Percentiles rank a stretch among this genome's conserved stretches.
Conservation (phyloP, 352 stramenopile genomes). For the Phytopythium cucurbitacearum region DNA sequence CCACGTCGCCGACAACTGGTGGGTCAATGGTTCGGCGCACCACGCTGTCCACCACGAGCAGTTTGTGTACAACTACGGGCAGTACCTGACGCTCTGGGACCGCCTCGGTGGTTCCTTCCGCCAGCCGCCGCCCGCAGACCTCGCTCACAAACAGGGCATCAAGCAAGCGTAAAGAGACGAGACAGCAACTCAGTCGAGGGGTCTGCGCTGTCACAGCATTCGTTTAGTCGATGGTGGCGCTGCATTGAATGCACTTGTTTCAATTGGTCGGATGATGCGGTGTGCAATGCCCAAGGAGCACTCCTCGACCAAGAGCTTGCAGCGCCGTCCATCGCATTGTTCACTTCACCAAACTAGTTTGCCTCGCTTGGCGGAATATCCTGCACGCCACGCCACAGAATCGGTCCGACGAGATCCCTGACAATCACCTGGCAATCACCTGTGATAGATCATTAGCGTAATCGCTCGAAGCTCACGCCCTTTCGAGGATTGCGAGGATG, state of each 20-base stretch:
- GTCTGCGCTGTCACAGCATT: too few relatives aligned
- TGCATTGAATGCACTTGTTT: slow-evolving; percentile 30
- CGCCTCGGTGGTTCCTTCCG: slow-evolving; percentile 59
- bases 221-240: too few relatives aligned
- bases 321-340: too few relatives aligned
- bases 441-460: too few relatives aligned
- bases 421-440: too few relatives aligned
- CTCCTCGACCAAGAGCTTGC: slow-evolving; percentile 10
- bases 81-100: slow-evolving; percentile 80
- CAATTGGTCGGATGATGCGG: slow-evolving; percentile 15
- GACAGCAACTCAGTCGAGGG: too few relatives aligned
- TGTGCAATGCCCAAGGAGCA: slow-evolving; percentile 18
- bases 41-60: slow-evolving; percentile 62
- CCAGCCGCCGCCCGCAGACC: slow-evolving; percentile 24
- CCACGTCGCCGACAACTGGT: slow-evolving; percentile 50
- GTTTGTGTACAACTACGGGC: slow-evolving; percentile 74
- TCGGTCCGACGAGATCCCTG: too few relatives aligned
- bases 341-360: too few relatives aligned
- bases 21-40: slow-evolving; percentile 60
- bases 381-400: too few relatives aligned
- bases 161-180: slow-evolving; percentile 1
- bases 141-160: slow-evolving; percentile 4
- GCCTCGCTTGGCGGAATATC: too few relatives aligned
- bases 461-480: too few relatives aligned
- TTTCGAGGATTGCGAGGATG: too few relatives aligned